Base-by-base conservation (phyloP, 2,329 filamentous ascomycete species). In the Fusarium sp. region DNA sequence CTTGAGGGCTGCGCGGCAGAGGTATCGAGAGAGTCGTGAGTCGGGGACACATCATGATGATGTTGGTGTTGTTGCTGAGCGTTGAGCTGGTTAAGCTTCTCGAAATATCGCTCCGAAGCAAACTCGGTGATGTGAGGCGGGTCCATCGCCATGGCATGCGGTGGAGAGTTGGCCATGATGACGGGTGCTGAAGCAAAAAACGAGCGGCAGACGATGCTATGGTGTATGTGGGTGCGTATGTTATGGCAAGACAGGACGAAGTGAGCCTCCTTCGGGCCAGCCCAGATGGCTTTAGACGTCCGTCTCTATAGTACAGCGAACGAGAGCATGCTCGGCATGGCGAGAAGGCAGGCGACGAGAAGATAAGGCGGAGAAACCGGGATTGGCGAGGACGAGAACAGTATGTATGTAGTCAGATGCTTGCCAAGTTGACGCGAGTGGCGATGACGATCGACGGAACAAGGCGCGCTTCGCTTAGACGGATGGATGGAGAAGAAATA, bases 121-220 rank as follows among this genome's bases (percentile, higher is more conserved):
- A 92, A 92, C 81, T 92, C 90, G 69, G 90, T 91, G 71, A 90
- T 86, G 73, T 91, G 90, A 76, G 87, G 86, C 78, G 88, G 89
- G 73, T 92, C 90, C 89, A 91, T 91, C 78, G 81, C 81, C 80
- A 77, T 72, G 71, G 78, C 76, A 54, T 76, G 77, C 60, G 76
- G 73, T 62, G 76, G 76, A 61, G 76, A 74, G 71, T 82, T 79
- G 68, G 82, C 77, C 83, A 84, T 84, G 75, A 54, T 77, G 72
- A 66, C 52, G 17, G 63, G 58, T 32, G 47, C 69, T 40, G 65
- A 64, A 58, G 27, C 57, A 70, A 50, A 76, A 76, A 80, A 78
- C 67, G 77, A 72, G 66, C 56, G 66, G 62, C 56, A 63, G 54
- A 62, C 45, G 58, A 69, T 52, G 62, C 32, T 68, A 60, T 69